phyloP scores from a whole-genome alignment of 2,329 filamentous ascomycete genomes.

The Beauveria medogensis region DNA sequence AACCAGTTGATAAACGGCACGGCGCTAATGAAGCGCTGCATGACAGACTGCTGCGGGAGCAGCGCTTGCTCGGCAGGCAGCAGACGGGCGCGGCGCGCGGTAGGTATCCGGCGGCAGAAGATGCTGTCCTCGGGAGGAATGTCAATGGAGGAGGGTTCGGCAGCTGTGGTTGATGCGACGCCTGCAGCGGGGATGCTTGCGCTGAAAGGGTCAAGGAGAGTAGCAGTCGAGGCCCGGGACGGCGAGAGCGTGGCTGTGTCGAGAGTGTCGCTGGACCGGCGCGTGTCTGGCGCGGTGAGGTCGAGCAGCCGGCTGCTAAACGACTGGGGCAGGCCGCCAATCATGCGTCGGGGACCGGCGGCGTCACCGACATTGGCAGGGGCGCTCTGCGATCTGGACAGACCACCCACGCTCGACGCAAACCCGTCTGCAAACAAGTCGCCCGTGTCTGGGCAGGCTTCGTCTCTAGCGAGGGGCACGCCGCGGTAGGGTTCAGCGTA shows the following conservation, averaged over 20 bases:
- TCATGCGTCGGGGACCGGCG: constrained; percentile 20
- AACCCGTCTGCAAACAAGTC: constrained; percentile 17
- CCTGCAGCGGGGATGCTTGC: neutral
- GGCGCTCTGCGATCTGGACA: constrained; percentile 28
- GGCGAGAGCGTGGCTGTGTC: constrained; percentile 46
- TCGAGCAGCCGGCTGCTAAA: constrained; percentile 31
- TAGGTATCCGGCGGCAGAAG: constrained; percentile 57
- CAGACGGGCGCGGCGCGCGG: constrained; percentile 55
- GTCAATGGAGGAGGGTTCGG: constrained; percentile 21
- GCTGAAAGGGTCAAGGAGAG: constrained; percentile 29
- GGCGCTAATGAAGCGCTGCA: constrained; percentile 54
- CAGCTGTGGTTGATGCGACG: constrained; percentile 13
- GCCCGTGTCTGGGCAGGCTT: constrained; percentile 44
- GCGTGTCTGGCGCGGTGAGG: constrained; percentile 35
- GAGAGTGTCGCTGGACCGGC: constrained; percentile 46
- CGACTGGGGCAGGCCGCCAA: constrained; percentile 23
- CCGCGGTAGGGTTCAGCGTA: constrained; percentile 64
- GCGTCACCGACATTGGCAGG: constrained; percentile 21
- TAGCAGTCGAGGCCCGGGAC: constrained; percentile 36
- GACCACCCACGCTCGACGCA: constrained; percentile 26
- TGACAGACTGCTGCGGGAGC: constrained; percentile 57
- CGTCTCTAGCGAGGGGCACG: constrained; percentile 55
- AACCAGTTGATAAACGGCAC: constrained; percentile 68
- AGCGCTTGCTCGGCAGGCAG: constrained; percentile 64
- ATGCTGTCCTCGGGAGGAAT: constrained; percentile 28